phyloP scores from a whole-genome alignment of 768 basidiomycete species.

The Tricholoma sp. region DNA sequence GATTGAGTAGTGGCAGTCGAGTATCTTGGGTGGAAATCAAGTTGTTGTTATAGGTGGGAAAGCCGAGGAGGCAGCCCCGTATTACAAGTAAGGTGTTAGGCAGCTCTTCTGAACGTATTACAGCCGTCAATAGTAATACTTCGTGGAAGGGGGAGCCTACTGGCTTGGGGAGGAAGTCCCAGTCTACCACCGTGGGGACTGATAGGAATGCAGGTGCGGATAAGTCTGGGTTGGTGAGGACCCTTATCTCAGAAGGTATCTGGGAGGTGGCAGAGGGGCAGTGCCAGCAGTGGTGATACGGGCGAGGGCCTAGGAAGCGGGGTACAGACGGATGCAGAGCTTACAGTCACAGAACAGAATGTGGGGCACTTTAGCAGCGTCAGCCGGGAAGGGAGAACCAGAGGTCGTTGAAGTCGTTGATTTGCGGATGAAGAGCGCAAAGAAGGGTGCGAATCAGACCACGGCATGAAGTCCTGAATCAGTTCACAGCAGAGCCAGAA shows the following conservation, averaged over 20 bases:
- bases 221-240: conserved; percentile 16
- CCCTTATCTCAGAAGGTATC: conserved; percentile 32
- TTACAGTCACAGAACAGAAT: conserved; percentile 28
- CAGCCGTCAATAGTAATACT: conserved; percentile 34
- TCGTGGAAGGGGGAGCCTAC: conserved; percentile 16
- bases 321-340: not conserved
- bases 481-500: too few species aligned
- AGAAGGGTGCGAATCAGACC: too few species aligned
- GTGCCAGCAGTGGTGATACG: conserved; percentile 2
- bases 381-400: conserved; percentile 13
- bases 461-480: too few species aligned
- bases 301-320: conserved; percentile 1
- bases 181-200: not conserved
- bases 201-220: conserved; percentile 4
- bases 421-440: too few species aligned
- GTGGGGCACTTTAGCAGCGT: conserved; percentile 11
- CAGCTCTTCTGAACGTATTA: conserved; percentile 35
- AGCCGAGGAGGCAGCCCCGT: conserved; percentile 29
- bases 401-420: conserved; percentile 27
- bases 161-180: not conserved
- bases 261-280: conserved; percentile 26
- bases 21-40: too few species aligned
- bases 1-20: too few species aligned
- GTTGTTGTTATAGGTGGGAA: too few species aligned
- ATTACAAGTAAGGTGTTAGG: conserved; percentile 55